These are phyloP conservation scores for Rhododendron simsii DNA, from an alignment of 148 eudicot species.

Conservation along the genomic window DNA sequence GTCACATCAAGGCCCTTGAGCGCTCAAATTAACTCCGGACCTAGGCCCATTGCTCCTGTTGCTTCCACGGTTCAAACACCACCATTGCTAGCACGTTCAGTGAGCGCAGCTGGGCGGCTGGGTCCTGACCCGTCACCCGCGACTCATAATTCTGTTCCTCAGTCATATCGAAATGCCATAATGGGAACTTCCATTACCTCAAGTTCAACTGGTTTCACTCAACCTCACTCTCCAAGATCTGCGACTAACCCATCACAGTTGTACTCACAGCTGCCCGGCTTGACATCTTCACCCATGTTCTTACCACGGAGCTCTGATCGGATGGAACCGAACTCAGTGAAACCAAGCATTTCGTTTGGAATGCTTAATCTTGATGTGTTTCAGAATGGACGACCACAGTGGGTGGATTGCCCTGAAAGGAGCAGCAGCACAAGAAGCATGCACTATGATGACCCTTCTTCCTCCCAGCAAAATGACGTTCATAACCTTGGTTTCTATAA, in stretches of 20 bases:
- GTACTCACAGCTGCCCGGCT: slow-evolving; percentile 45
- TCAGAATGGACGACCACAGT: slow-evolving; percentile 35
- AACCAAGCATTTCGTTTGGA: slow-evolving; percentile 40
- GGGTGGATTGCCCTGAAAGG: slow-evolving; percentile 52
- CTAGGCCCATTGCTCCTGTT: slow-evolving; percentile 39
- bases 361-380: slow-evolving; percentile 34
- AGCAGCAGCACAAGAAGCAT: slow-evolving; percentile 29
- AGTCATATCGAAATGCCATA: slow-evolving; percentile 78
- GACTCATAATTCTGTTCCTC: slow-evolving; percentile 44
- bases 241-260: slow-evolving; percentile 36
- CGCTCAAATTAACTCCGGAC: slow-evolving; percentile 63
- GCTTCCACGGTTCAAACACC: slow-evolving; percentile 47
- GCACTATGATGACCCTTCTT: slow-evolving; percentile 26
- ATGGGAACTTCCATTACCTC: slow-evolving; percentile 41
- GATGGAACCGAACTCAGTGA: slow-evolving; percentile 30
- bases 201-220: slow-evolving; percentile 46
- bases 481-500: slow-evolving; percentile 39
- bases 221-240: slow-evolving; percentile 37
- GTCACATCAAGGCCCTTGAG: slow-evolving; percentile 73
- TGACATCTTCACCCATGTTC: slow-evolving; percentile 32
- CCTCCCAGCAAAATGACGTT: slow-evolving; percentile 27
- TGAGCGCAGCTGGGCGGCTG: slow-evolving; percentile 73
- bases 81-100: slow-evolving; percentile 53
- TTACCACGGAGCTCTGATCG: slow-evolving; percentile 41
- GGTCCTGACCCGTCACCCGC: slow-evolving; percentile 60